phyloP scores from a whole-genome alignment of 306 rosid genomes.

The Morella rubra region DNA sequence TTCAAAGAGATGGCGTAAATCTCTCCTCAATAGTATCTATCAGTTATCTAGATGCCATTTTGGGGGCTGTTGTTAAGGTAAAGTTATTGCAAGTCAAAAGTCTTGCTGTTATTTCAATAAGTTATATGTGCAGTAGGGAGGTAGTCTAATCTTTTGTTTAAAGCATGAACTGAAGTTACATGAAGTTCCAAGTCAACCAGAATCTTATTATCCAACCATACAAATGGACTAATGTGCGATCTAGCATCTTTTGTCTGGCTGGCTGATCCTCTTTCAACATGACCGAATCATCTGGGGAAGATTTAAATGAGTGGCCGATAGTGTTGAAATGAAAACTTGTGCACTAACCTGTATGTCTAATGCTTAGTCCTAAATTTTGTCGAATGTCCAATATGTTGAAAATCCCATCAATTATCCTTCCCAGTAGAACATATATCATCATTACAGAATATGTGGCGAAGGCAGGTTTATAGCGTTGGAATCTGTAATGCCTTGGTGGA shows the following conservation, averaged over 20 bases:
- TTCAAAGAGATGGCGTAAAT: conserved; percentile 91
- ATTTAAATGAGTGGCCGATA: not conserved
- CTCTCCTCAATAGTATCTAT: conserved; percentile 68
- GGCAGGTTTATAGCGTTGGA: not conserved
- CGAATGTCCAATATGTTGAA: too few species aligned
- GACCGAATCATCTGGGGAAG: not conserved
- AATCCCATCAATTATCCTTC: not conserved
- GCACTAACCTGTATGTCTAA: not conserved
- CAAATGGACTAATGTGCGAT: not conserved
- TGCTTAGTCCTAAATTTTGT: not conserved
- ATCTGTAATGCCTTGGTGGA: not conserved
- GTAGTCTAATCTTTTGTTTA: not conserved
- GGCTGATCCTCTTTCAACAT: not conserved
- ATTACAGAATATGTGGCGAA: not conserved
- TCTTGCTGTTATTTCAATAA: conserved; percentile 22
- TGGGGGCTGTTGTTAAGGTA: conserved; percentile 76
- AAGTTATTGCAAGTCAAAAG: conserved; percentile 13
- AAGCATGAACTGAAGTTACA: not conserved
- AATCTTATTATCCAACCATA: not conserved
- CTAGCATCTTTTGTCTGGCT: not conserved
- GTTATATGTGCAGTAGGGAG: not conserved
- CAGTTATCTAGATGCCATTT: conserved; percentile 83
- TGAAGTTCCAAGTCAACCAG: not conserved
- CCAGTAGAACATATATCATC: not conserved
- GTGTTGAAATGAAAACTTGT: not conserved